These are phyloP conservation scores for Sicyos edulis DNA, from an alignment of 306 rosid genomes.

Conservation along the genomic window DNA sequence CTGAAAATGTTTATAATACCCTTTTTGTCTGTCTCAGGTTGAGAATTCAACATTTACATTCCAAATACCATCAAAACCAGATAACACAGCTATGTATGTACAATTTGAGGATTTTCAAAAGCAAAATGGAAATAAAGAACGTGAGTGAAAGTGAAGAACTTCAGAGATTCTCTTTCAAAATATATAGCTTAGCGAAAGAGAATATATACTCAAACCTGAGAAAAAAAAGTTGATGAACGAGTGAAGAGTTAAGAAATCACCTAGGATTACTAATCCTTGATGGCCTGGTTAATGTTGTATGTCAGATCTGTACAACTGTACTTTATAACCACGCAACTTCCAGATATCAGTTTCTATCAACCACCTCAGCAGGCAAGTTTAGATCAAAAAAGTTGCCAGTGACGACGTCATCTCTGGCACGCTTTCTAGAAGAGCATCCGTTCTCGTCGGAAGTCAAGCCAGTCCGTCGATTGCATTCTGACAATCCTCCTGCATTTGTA, in stretches of 20 bases:
- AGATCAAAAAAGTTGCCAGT: constrained; percentile 74
- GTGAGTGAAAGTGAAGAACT: background rate
- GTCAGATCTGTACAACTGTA: constrained; percentile 70
- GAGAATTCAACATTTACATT: constrained; percentile 22
- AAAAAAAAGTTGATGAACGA: too few species aligned
- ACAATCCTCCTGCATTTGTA: constrained; percentile 56
- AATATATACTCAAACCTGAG: too few species aligned
- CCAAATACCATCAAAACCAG: constrained; percentile 9
- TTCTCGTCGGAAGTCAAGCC: constrained; percentile 67
- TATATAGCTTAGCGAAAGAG: too few species aligned
- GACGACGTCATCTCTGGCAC: constrained; percentile 57
- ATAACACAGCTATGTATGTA: constrained; percentile 22
- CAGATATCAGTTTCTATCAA: constrained; percentile 70
- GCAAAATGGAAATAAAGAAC: background rate
- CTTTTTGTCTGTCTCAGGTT: background rate
- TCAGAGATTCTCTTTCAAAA: constrained; percentile 11
- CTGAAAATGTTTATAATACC: constrained; percentile 7
- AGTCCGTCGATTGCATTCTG: constrained; percentile 49
- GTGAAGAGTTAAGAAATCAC: constrained; percentile 18
- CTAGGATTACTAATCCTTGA: constrained; percentile 26
- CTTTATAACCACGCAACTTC: constrained; percentile 31
- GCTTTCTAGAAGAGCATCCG: constrained; percentile 58
- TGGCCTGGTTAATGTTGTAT: constrained; percentile 33
- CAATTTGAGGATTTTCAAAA: constrained; percentile 11
- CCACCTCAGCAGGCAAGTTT: constrained; percentile 83